phyloP scores from a whole-genome alignment of 192 early-diverging fungal species.

The Entomortierella parvispora region DNA sequence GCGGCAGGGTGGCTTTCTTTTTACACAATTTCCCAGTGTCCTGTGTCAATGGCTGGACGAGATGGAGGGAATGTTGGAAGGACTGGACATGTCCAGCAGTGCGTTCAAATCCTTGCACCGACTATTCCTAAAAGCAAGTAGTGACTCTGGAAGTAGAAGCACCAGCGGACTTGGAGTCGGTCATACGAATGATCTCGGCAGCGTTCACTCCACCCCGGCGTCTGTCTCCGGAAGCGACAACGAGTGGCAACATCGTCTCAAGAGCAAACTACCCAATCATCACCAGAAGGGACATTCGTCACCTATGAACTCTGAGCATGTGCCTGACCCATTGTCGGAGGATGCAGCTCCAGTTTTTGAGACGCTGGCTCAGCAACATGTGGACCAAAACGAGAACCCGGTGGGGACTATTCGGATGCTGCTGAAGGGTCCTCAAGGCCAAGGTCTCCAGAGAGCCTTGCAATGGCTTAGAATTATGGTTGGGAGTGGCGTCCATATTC shows the following conservation, averaged over 20 bases:
- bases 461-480: constrained; percentile 36
- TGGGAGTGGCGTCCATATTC: constrained; percentile 18
- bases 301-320: constrained; percentile 3
- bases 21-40: constrained; percentile 51
- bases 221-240: constrained; percentile 1
- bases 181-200: background rate
- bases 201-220: background rate
- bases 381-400: constrained; percentile 10
- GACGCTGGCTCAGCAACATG: background rate
- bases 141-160: constrained; percentile 10
- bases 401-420: constrained; percentile 11
- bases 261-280: constrained; percentile 16
- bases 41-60: constrained; percentile 59
- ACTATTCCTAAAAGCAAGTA: constrained; percentile 28
- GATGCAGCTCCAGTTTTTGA: background rate
- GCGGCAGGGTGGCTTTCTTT: constrained; percentile 54
- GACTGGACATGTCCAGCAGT: constrained; percentile 20
- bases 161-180: background rate
- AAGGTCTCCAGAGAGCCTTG: constrained; percentile 4
- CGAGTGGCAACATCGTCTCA: constrained; percentile 28
- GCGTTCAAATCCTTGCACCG: constrained; percentile 29
- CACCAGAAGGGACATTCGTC: background rate
- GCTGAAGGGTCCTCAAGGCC: constrained; percentile 4
- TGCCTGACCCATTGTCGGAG: background rate
- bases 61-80: constrained; percentile 37